Evolutionary conservation across 208 protist genomes (phyloP), one percentile per base, ranked within the genome.

Genomic region (Porcisia hertigi): DNA sequence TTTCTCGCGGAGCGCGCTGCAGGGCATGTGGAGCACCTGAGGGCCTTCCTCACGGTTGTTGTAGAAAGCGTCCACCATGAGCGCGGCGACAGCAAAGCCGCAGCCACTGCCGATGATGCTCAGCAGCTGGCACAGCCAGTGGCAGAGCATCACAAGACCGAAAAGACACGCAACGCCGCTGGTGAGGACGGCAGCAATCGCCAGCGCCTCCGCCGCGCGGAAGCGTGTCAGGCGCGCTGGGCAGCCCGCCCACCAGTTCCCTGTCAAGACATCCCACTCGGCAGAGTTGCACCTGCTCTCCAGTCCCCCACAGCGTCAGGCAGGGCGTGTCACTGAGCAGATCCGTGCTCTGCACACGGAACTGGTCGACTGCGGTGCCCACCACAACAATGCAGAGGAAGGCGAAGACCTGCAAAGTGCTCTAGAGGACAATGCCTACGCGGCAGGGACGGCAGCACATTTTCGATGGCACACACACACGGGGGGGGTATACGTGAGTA

Each of bases 321-420:
- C n/a, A n/a, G n/a, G n/a, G n/a, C n/a, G n/a, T n/a, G n/a, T n/a
- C n/a, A n/a, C n/a, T n/a, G n/a, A n/a, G n/a, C n/a, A n/a, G n/a
- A n/a, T n/a, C n/a, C n/a, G n/a, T n/a, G n/a, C n/a, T n/a, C n/a
- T 81, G 77, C 34, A 39, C 36, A 16, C 83, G 79, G 83, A 88
- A 88, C 77, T 85, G 73, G 71, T 86, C 85, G 60, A 90, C 82
- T 41, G 83, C 72, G 25, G 81, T 87, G n/a, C 83, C 88, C 41
- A n/a, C n/a, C n/a, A 87, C 75, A 39, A 88, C 52, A 53, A 86
- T 81, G 69, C 85, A 83, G 7, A 88, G 57, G 57, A 88, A 85
- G 52, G n/a, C 76, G 54, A 88, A 76, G 64, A 85, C 59, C 75
- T 83, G n/a, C n/a, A n/a, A n/a, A n/a, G n/a, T n/a, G n/a, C n/a